Conservation (phyloP, 2,329 filamentous ascomycete species). For the Hirsutella minnesotensis region DNA sequence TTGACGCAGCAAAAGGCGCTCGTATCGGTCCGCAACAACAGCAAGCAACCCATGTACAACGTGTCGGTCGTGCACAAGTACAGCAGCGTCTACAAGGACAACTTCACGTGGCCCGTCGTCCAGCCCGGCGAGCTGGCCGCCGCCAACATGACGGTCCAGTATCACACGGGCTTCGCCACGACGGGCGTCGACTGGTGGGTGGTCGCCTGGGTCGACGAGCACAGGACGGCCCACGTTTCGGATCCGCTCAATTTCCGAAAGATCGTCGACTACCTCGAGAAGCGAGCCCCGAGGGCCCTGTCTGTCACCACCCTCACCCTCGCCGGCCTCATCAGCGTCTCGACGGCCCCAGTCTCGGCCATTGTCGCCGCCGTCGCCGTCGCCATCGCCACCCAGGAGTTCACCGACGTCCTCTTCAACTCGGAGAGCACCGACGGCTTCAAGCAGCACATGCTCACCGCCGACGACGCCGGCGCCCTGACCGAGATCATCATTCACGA, state of each 20-base stretch:
- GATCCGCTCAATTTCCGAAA: neutral
- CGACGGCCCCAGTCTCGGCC: neutral
- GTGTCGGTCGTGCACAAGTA: neutral
- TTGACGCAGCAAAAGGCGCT: neutral
- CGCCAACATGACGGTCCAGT: neutral
- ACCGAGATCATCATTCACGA: slow-evolving; percentile 7
- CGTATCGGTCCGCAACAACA: neutral
- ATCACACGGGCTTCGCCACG: neutral
- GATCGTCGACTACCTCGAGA: neutral
- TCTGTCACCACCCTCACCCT: neutral
- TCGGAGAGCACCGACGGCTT: slow-evolving; percentile 4
- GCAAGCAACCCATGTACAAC: neutral
- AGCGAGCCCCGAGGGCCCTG: neutral
- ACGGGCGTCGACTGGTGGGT: neutral
- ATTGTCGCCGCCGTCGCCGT: neutral
- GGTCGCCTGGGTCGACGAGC: neutral
- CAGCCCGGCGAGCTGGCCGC: neutral
- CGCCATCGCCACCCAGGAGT: neutral
- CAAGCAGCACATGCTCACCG: slow-evolving; percentile 8
- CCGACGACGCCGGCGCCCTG: slow-evolving; percentile 4
- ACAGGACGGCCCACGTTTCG: neutral
- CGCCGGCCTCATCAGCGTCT: neutral
- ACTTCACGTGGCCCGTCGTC: neutral
- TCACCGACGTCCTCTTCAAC: slow-evolving; percentile 3
- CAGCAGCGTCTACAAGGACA: neutral